Evolutionary conservation across 2,329 filamentous ascomycete genomes (phyloP), one percentile per base, ranked within the genome.

Genomic region (Penicillium sp.): DNA sequence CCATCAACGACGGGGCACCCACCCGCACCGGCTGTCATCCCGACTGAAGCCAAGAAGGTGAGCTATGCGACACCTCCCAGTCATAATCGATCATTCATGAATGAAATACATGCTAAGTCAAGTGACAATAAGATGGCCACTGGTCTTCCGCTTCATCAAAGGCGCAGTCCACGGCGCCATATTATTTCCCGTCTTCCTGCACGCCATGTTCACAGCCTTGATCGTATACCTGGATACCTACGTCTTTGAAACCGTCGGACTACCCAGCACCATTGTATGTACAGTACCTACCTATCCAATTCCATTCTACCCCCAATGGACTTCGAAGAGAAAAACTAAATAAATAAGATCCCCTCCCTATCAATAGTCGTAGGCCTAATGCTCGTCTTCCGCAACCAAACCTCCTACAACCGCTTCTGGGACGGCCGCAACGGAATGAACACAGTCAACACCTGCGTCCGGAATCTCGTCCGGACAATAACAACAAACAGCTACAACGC

Each of bases 361-460:
- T 82, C 78, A 29, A 86, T 86, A 48, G 82, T 86, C 42, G 82
- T 86, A 2, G 82, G 82, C 59, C 65, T 86, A 34, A 84, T 86
- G 77, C 79, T 86, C 49, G 82, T 86, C 25, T 85, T 86, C 69
- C 77, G 82, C 31, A 85, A 86, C 58, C 75, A 78, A 56, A 84
- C 81, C 3, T 79, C 75, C 45, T 85, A 84, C 67, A 82, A 83
- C 57, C 75, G 82, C 2, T 85, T 84, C 70, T 85, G 82, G 82
- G 77, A 78, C 3, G 80, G 80, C 4, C 70, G 80, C 36, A 78
- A 77, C 56, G 76, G 80, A 55, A 74, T 85, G 46, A 80, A 75
- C 10, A 76, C 75, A 0, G 74, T 84, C 27, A 76, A 76, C 40
- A 82, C 81, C n/a, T 73, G 72, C 33, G 75, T 84, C 12, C 75